phyloP scores from a whole-genome alignment of 2,329 filamentous ascomycete genomes.

The Aureobasidium sp. region DNA sequence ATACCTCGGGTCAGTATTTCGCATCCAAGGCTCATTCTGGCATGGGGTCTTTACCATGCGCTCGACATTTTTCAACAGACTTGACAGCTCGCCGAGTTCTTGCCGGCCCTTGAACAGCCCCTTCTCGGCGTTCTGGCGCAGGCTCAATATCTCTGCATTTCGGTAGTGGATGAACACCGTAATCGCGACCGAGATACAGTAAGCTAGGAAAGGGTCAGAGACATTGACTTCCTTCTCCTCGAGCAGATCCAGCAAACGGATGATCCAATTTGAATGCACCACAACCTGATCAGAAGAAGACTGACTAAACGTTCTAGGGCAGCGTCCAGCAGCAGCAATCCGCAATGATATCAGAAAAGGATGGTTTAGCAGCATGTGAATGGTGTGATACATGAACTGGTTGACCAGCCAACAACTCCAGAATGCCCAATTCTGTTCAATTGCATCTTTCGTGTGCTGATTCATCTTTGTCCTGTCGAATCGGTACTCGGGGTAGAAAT shows the following conservation, averaged over 20 bases:
- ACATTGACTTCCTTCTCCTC: conserved; percentile 4
- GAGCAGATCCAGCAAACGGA: conserved; percentile 1
- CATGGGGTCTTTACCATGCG: background rate
- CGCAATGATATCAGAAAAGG: conserved; percentile 11
- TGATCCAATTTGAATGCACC: conserved; percentile 14
- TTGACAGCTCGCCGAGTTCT: background rate
- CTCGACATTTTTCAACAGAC: conserved; percentile 6
- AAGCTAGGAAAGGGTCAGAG: conserved; percentile 8
- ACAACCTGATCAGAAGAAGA: conserved; percentile 7
- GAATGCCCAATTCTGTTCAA: conserved; percentile 10
- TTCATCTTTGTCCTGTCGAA: conserved; percentile 7
- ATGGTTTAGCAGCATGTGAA: conserved; percentile 11
- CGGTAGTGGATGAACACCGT: conserved; percentile 13
- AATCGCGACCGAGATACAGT: conserved; percentile 6
- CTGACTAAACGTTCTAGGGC: conserved; percentile 11
- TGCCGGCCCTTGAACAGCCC: conserved; percentile 10
- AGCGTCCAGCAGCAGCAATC: background rate
- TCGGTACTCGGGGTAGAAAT: conserved; percentile 6
- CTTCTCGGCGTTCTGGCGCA: conserved; percentile 10
- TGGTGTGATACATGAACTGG: conserved; percentile 15
- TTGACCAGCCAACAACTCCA: conserved; percentile 11
- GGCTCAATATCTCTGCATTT: background rate
- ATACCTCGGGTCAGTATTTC: background rate
- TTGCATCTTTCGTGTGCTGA: conserved; percentile 6
- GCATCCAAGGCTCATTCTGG: background rate